Base-by-base conservation (phyloP, 106 monocot species). In the Allium cepa region DNA sequence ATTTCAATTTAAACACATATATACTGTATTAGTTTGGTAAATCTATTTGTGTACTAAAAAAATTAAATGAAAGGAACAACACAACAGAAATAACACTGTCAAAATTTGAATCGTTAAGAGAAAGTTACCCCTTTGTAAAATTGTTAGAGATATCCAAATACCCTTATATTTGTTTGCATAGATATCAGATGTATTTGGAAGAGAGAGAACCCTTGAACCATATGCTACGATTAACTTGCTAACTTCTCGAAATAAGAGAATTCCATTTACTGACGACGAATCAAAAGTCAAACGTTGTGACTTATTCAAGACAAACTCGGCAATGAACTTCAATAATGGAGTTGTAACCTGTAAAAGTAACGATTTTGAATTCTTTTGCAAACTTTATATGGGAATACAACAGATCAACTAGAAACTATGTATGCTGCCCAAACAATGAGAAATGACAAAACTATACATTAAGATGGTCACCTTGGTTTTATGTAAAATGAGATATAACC, bases 101-200 rank as follows among this genome's bases (percentile, higher is more conserved):
- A 15, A 48, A 50, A 17, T n/a, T 17, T 11, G 15, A 50, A 50
- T 49, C n/a, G 68, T 45, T 28, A 52, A 9, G 17, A 65, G 8
- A 17, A 49, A 55, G 73, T 72, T 67, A 91, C 97, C 92, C 65
- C 82, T 92, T 69, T 88, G 72, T 73, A 97, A 84, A 72, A 97
- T 84, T 5, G 75, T 76, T 17, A 97, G 75, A 28, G 92, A 89
- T 76, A 97, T 92, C 89, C 89, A 97, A 60, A 97, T 92, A 45
- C 97, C 97, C 80, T 97, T 97, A 74, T 97, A 97, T 64, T 89
- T 97, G 68, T 73, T 92, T 8, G 79, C 78, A 79, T 97, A 97
- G 3, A 92, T 71, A 79, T 97, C 97, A 15, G 81, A 53, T 56
- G 55, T 73, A 50, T 78, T 87, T 53, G 97, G 84, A 82, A 88